Evolutionary conservation across 345 rosid genomes (phyloP), one percentile per base, ranked within the genome.

Genomic region (Sisymbrium altissimum): DNA sequence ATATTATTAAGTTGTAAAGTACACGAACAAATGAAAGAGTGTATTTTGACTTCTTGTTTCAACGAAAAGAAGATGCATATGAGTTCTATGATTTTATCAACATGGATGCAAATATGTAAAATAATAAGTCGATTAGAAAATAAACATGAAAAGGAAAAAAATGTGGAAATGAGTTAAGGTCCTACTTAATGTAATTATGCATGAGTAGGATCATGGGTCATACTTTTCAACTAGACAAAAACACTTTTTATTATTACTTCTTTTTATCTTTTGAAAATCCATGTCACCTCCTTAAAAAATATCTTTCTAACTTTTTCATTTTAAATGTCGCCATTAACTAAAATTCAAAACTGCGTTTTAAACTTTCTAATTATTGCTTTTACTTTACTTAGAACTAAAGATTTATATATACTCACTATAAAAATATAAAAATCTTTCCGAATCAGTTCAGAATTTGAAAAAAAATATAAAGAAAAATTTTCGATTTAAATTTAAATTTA

Each of bases 211-310:
- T 68, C 56, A 53, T 63, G 78, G 62, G 73, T 40, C 73, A 40
- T 67, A 75, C 68, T 54, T 76, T 76, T 76, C 80, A 76, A 70
- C 76, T 70, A 70, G 80, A 76, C 80, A 76, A 70, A 70, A 14
- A 36, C 75, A 27, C 71, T 70, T 76, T 70, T 76, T 70, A 76
- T 76, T 69, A 76, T 76, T 76, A 64, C 75, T 36, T 70, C 66
- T 68, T 70, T 63, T 18, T 64, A 62, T 68, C 79, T 52, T 76
- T 68, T 69, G 74, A 68, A 68, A 75, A 43, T 44, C 40, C 49
- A 52, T 69, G 70, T 76, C 79, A 60, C 68, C 46, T 75, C 68
- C 68, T 74, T 48, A 27, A 19, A 49, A 0, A 14, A n/a, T n/a
- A n/a, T n/a, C n/a, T 52, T 7, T 56, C 45, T 11, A 29, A 49